Evolutionary conservation across 257 asterid species (phyloP).

Genomic region (Nicotiana sylvestris): DNA sequence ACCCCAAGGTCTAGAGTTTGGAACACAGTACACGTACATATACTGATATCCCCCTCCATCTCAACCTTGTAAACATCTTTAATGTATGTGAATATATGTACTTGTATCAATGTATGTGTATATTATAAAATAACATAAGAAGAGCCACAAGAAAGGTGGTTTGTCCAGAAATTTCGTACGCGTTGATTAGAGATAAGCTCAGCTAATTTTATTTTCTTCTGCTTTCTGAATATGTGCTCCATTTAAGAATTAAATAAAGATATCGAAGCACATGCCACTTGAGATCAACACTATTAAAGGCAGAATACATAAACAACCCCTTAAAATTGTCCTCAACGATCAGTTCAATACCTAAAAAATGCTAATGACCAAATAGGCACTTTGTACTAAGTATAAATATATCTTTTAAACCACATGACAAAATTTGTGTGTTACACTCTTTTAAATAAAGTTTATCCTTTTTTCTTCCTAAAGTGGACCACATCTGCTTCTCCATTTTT

Average conservation of each 20-base stretch:
- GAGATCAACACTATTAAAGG: not conserved
- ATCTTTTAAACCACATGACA: too few species aligned
- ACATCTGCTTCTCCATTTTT: too few species aligned
- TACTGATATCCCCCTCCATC: not conserved
- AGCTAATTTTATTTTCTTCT: not conserved
- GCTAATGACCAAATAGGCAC: too few species aligned
- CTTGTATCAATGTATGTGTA: not conserved
- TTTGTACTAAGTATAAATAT: too few species aligned
- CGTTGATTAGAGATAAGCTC: not conserved
- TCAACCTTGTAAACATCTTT: not conserved
- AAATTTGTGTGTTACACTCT: too few species aligned
- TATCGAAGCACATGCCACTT: not conserved
- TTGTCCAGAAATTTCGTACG: not conserved
- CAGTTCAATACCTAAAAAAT: too few species aligned
- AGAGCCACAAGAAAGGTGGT: not conserved
- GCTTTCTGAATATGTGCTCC: not conserved
- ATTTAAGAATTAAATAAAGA: not conserved
- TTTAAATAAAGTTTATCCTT: too few species aligned
- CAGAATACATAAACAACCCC: too few species aligned
- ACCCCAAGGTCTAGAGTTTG: not conserved
- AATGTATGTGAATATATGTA: conserved; percentile 1
- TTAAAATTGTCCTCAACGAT: too few species aligned
- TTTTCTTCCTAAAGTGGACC: too few species aligned
- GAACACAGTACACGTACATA: not conserved
- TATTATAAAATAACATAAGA: not conserved